Base-by-base conservation (phyloP, 2,329 filamentous ascomycete genomes). In the Colletotrichum eleusines region DNA sequence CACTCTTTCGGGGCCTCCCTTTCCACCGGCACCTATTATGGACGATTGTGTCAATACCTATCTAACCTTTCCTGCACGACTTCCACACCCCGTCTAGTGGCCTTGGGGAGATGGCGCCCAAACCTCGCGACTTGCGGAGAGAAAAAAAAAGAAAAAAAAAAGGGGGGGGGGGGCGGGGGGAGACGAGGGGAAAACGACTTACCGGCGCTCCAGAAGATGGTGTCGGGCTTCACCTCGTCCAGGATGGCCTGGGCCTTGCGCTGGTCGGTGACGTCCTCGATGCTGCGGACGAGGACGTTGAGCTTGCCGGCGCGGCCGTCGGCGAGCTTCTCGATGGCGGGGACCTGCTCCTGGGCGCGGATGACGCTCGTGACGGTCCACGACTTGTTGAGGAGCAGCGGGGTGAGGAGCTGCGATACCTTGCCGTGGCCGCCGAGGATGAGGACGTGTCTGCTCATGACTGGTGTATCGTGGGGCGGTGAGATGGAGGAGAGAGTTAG, bases 341-440 rank as follows among this genome's bases (percentile, higher is more conserved):
- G 77, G 53, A 87, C 86, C 74, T 96, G 93, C 0, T 90, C 89
- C n/a, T 88, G 83, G 73, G 90, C 88, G 76, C 94, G 92, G 79
- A 97, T 91, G 72, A 96, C 84, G 78, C 91, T 93, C 71, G 92
- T 94, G 64, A 97, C 91, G 74, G 88, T 89, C 91, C 93, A 95
- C 42, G 88, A 89, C 74, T 90, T 89, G 61, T 89, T 85, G 51
- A 96, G 88, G 9, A 97, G 89, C 70, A 95, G 86, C 1, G 92
- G 92, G 11, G 93, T 96, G 48, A 96, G 86, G 53, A 91, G 82
- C 69, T 93, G 89, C 74, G 93, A 88, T 71, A 96, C 81, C 79
- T 94, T 94, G 82, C 94, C 94, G 83, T 95, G 93, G 76, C 93
- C 94, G 76, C 93, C 93, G 73, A 96, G 88, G 74, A 96, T 81